Evolutionary conservation across 805 yeast species (phyloP).

Genomic region (Suhomyces emberorum): DNA sequence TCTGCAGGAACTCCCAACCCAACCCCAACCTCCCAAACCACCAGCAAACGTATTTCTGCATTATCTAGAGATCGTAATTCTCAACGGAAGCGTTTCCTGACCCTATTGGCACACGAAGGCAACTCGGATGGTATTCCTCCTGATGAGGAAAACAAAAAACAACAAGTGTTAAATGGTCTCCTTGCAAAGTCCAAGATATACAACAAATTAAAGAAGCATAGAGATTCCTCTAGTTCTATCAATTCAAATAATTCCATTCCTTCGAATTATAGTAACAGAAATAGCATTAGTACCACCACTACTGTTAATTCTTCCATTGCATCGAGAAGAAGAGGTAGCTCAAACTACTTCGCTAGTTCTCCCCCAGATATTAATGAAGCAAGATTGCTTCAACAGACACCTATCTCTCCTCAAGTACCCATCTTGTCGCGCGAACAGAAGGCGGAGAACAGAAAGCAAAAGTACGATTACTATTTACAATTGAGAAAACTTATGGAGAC

Average conservation of each 20-base stretch:
- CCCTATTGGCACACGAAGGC: slow-evolving; percentile 5
- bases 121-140: not conserved
- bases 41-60: slow-evolving; percentile 2
- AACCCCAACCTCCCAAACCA: slow-evolving; percentile 1
- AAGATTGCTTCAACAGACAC: slow-evolving; percentile 8
- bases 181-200: slow-evolving; percentile 35
- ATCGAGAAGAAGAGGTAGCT: slow-evolving; percentile 18
- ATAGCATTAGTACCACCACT: slow-evolving; percentile 21
- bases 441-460: slow-evolving; percentile 29
- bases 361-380: slow-evolving; percentile 10
- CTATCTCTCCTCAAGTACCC: slow-evolving; percentile 10
- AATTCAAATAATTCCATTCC: slow-evolving; percentile 19
- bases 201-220: slow-evolving; percentile 32
- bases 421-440: slow-evolving; percentile 18
- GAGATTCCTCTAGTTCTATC: slow-evolving; percentile 34
- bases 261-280: slow-evolving; percentile 17
- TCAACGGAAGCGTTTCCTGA: slow-evolving; percentile 8
- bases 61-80: slow-evolving; percentile 2
- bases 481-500: slow-evolving; percentile 16
- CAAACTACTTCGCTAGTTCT: slow-evolving; percentile 8
- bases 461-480: slow-evolving; percentile 35
- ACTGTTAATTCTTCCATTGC: slow-evolving; percentile 18
- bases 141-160: slow-evolving; percentile 17
- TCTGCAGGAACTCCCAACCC: not conserved
- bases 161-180: slow-evolving; percentile 19